Conservation (phyloP, 23 red algal species). For the Gracilaria vermiculophylla region DNA sequence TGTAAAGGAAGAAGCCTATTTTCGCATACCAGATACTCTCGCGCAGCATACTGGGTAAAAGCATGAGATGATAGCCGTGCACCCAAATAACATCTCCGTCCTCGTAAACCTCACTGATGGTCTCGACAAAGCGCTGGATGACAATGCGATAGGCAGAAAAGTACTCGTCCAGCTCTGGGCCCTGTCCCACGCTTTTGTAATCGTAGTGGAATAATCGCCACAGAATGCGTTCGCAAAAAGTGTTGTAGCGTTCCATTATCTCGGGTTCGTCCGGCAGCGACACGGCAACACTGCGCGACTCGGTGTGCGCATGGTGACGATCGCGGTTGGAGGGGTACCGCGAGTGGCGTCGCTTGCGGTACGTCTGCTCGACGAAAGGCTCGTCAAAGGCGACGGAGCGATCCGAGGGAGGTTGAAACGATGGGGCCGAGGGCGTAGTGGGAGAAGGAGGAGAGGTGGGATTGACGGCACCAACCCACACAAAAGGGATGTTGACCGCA, state of each 20-base stretch:
- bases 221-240: slow-evolving; percentile 73
- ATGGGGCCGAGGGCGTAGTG: neutral
- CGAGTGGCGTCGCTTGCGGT: neutral
- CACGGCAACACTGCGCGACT: slow-evolving; percentile 30
- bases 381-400: neutral
- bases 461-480: slow-evolving; percentile 62
- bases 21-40: slow-evolving; percentile 76
- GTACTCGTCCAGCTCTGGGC: slow-evolving; percentile 29
- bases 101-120: slow-evolving; percentile 73
- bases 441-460: neutral
- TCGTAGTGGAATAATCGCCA: slow-evolving; percentile 93
- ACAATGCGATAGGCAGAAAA: slow-evolving; percentile 72
- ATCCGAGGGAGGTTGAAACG: neutral
- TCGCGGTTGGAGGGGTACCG: slow-evolving; percentile 14
- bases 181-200: slow-evolving; percentile 40
- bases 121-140: slow-evolving; percentile 82
- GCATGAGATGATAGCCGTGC: slow-evolving; percentile 86
- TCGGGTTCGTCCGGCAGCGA: slow-evolving; percentile 32
- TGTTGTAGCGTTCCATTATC: slow-evolving; percentile 26
- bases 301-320: neutral
- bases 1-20: slow-evolving; percentile 90
- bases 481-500: slow-evolving; percentile 47
- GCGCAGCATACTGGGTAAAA: slow-evolving; percentile 77
- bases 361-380: neutral
- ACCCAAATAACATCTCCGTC: slow-evolving; percentile 89